Percentiles rank a stretch among this genome's conserved stretches.
Evolutionary conservation across 2,329 filamentous ascomycete genomes (phyloP).

Genomic region (Fusarium tjaetaba): DNA sequence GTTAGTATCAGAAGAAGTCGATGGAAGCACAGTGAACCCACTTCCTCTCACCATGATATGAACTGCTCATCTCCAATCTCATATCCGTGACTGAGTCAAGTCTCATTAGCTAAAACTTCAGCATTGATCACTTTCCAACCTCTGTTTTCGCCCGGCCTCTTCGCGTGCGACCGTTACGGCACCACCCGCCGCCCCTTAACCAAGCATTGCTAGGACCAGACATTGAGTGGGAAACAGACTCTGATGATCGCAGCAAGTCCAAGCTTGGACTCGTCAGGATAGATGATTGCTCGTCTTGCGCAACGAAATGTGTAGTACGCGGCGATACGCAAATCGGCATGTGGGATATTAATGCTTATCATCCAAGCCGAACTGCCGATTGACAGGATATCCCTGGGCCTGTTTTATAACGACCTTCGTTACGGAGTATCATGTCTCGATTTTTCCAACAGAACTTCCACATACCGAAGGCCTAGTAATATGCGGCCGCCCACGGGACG

Average conservation of each 20-base stretch:
- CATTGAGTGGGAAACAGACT: conserved; percentile 68
- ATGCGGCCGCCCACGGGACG: not conserved
- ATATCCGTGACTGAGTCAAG: not conserved
- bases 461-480: not conserved
- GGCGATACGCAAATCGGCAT: conserved; percentile 69
- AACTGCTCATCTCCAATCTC: conserved; percentile 1
- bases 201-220: conserved; percentile 69
- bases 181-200: conserved; percentile 69
- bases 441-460: not conserved
- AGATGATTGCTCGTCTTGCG: conserved; percentile 35
- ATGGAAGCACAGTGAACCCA: conserved; percentile 16
- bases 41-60: not conserved
- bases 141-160: conserved; percentile 72
- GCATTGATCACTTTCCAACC: conserved; percentile 63
- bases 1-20: conserved; percentile 9
- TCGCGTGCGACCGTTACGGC: conserved; percentile 70
- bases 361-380: not conserved
- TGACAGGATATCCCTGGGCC: not conserved
- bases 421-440: not conserved
- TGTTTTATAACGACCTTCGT: not conserved
- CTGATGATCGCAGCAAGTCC: conserved; percentile 63
- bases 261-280: conserved; percentile 56
- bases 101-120: conserved; percentile 41
- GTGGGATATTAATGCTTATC: conserved; percentile 59
- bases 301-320: conserved; percentile 68